phyloP scores from a whole-genome alignment of 2,329 filamentous ascomycete genomes.

The Geoglossum cookeanum region DNA sequence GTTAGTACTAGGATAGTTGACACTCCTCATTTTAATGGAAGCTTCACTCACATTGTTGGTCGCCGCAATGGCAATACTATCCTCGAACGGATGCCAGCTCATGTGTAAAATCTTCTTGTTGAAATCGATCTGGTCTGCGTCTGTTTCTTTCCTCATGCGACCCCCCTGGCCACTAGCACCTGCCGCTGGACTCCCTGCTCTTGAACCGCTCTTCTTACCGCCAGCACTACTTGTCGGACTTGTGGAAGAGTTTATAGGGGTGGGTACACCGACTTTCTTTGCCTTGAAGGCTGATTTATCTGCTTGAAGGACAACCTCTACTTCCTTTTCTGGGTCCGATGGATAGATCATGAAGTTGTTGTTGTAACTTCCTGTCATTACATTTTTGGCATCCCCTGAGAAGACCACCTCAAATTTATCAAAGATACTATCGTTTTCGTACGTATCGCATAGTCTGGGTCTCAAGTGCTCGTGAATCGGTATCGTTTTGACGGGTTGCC shows the following conservation, averaged over 20 bases:
- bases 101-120: slow-evolving; percentile 99
- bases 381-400: slow-evolving; percentile 93
- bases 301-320: slow-evolving; percentile 89
- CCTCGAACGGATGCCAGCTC: slow-evolving; percentile 99
- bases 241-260: slow-evolving; percentile 72
- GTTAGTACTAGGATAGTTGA: background rate
- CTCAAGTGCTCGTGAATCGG: slow-evolving; percentile 95
- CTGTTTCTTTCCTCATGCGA: slow-evolving; percentile 96
- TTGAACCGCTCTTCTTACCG: slow-evolving; percentile 71
- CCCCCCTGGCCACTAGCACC: slow-evolving; percentile 56
- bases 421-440: slow-evolving; percentile 98
- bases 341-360: slow-evolving; percentile 99
- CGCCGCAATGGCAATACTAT: slow-evolving; percentile 97
- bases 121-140: slow-evolving; percentile 98
- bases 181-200: slow-evolving; percentile 71
- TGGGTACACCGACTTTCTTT: slow-evolving; percentile 97
- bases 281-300: slow-evolving; percentile 99
- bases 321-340: slow-evolving; percentile 86
- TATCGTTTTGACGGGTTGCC: slow-evolving; percentile 92
- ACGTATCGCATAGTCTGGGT: slow-evolving; percentile 88
- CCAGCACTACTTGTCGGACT: slow-evolving; percentile 49
- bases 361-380: slow-evolving; percentile 99
- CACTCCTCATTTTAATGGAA: background rate
- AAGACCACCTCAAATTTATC: slow-evolving; percentile 99
- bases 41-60: slow-evolving; percentile 81